Percentiles rank a stretch among this genome's conserved stretches.
phyloP scores from a whole-genome alignment of 179 eudicot species.

The Heliamphora pulchella region DNA sequence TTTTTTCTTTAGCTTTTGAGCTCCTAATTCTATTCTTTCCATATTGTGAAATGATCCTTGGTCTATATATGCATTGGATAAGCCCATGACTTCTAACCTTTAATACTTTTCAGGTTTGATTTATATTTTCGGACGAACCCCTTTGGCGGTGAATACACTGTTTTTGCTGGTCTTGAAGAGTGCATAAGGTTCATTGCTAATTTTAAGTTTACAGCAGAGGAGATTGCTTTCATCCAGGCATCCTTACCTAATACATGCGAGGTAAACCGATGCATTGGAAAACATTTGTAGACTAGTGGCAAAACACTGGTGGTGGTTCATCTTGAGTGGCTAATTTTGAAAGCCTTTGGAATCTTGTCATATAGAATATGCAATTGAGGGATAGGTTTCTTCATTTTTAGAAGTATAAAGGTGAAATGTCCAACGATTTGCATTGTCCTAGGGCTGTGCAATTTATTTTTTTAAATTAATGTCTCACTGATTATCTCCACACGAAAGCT shows the following conservation, averaged over 20 bases:
- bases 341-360: background rate
- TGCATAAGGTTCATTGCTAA: slow-evolving; percentile 85
- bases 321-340: background rate
- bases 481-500: background rate
- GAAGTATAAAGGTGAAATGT: background rate
- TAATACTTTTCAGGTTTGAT: slow-evolving; percentile 67
- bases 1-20: background rate
- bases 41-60: background rate
- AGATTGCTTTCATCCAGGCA: slow-evolving; percentile 51
- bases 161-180: slow-evolving; percentile 95
- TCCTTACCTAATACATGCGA: slow-evolving; percentile 75
- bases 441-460: background rate
- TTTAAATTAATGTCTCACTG: background rate
- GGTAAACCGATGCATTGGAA: slow-evolving; percentile 34
- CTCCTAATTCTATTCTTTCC: background rate
- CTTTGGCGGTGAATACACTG: slow-evolving; percentile 86
- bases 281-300: slow-evolving; percentile 5
- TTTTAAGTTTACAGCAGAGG: slow-evolving; percentile 67
- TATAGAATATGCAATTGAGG: background rate
- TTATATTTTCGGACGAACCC: slow-evolving; percentile 84
- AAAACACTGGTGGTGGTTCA: background rate
- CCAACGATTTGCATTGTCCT: background rate
- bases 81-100: background rate
- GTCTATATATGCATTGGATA: background rate
- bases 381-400: background rate